Percentiles rank a stretch among this genome's conserved stretches.
Evolutionary conservation across 1,284 basidiomycete species (phyloP).

Genomic region (Sporisorium exsertum): DNA sequence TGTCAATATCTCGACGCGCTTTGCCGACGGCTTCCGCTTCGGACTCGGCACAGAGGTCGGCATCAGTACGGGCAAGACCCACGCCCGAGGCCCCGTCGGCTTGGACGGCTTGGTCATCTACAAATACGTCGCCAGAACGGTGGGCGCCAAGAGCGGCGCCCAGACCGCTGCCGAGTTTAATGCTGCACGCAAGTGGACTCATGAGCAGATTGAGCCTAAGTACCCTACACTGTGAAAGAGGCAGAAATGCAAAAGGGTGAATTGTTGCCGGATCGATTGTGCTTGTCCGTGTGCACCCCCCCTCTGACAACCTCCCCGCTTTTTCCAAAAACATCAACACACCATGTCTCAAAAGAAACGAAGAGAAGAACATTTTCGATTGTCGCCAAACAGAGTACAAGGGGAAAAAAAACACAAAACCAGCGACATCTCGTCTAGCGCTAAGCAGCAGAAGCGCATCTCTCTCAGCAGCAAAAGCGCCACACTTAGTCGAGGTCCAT

Average conservation of each 20-base stretch:
- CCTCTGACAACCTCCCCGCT: no score
- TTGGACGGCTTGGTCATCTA: slow-evolving; percentile 78
- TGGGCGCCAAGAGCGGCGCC: not conserved
- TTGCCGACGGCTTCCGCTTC: slow-evolving; percentile 96
- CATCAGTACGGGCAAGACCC: slow-evolving; percentile 94
- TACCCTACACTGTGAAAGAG: slow-evolving; percentile 30
- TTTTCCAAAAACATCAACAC: no score
- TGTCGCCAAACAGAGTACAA: no score
- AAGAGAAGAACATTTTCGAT: no score
- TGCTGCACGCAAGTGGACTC: slow-evolving; percentile 22
- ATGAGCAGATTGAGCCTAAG: slow-evolving; percentile 9
- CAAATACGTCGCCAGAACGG: slow-evolving; percentile 57
- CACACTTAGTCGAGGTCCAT: slow-evolving; percentile 65
- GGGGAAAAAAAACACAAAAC: no score
- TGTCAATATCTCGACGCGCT: slow-evolving; percentile 93
- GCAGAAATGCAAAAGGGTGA: no score
- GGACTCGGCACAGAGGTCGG: slow-evolving; percentile 98
- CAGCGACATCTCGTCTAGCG: no score
- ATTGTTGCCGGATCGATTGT: no score
- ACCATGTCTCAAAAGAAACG: no score
- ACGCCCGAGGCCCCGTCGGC: slow-evolving; percentile 95
- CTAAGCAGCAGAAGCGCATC: no score
- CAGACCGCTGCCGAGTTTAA: slow-evolving; percentile 45
- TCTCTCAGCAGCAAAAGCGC: no score
- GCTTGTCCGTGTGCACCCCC: no score